Evolutionary conservation across 805 yeast species (phyloP).

Genomic region (Yarrowia sp.): DNA sequence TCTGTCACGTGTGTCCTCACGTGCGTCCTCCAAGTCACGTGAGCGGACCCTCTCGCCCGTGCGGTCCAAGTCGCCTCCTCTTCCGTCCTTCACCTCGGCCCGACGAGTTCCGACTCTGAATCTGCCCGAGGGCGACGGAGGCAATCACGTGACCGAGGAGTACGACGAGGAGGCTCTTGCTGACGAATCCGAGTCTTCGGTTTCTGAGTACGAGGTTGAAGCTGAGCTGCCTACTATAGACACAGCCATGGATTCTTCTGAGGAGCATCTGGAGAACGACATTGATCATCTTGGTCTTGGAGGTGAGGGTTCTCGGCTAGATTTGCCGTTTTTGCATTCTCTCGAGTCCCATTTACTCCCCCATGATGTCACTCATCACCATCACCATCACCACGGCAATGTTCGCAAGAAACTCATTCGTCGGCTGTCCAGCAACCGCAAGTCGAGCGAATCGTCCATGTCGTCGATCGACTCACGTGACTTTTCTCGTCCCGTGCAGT

Average conservation of each 20-base stretch:
- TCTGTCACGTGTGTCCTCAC: background rate
- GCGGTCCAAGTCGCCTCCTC: constrained; percentile 4
- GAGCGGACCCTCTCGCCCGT: background rate
- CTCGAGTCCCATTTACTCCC: constrained; percentile 16
- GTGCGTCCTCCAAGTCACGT: background rate
- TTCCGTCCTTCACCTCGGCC: background rate
- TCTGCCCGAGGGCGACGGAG: constrained; percentile 22
- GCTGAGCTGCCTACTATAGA: constrained; percentile 9
- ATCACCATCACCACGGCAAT: constrained; percentile 1
- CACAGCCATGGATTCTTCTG: constrained; percentile 4
- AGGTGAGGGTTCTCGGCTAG: background rate
- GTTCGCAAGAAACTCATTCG: constrained; percentile 17
- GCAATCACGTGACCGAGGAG: background rate
- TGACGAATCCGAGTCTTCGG: background rate
- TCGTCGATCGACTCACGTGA: constrained; percentile 27
- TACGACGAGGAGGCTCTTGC: background rate
- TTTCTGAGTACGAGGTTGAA: background rate
- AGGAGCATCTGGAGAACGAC: background rate
- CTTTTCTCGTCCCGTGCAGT: constrained; percentile 34
- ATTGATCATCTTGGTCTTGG: constrained; percentile 9
- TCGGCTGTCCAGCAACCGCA: background rate
- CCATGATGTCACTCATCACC: background rate
- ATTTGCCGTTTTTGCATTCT: background rate
- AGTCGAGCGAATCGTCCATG: constrained; percentile 10
- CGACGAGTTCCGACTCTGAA: constrained; percentile 14